Conservation (phyloP, 176 grass and related monocot genomes). For the Neostapfia colusana region DNA sequence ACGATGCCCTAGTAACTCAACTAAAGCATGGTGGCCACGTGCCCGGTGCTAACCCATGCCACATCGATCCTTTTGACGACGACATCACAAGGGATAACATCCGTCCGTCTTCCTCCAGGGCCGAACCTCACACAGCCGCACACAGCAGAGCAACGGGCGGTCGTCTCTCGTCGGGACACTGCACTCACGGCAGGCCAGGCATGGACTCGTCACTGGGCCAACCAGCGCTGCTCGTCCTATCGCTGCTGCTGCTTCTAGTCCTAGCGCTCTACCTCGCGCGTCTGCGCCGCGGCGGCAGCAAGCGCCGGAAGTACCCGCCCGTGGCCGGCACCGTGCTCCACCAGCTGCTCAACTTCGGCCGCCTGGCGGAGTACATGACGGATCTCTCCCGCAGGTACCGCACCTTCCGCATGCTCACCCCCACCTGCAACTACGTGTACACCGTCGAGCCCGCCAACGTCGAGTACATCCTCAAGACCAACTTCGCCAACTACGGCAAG, state of each 20-base stretch:
- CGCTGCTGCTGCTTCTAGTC: slow-evolving; percentile 11
- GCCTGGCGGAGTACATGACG: slow-evolving; percentile 55
- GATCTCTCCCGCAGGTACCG: slow-evolving; percentile 46
- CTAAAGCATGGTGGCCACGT: too few relatives aligned
- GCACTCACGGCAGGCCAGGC: not conserved
- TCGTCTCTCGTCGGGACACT: not conserved
- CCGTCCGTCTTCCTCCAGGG: too few relatives aligned
- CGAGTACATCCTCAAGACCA: slow-evolving; percentile 84
- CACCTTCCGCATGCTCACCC: slow-evolving; percentile 68
- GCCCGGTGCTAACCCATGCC: too few relatives aligned
- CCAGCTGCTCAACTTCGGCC: slow-evolving; percentile 53
- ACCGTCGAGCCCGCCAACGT: slow-evolving; percentile 69
- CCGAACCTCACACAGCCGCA: too few relatives aligned
- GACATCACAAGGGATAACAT: too few relatives aligned
- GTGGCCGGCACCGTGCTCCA: slow-evolving; percentile 69
- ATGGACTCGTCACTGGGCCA: slow-evolving; percentile 32
- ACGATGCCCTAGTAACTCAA: too few relatives aligned
- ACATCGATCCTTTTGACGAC: too few relatives aligned
- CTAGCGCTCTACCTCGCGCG: slow-evolving; percentile 29
- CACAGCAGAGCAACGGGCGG: not conserved
- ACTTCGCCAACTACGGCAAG: slow-evolving; percentile 84
- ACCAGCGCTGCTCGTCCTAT: not conserved
- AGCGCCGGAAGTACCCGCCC: slow-evolving; percentile 47
- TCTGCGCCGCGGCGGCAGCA: not conserved
- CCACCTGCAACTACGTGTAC: slow-evolving; percentile 59